Base-by-base conservation (phyloP, 2,329 filamentous ascomycete species). In the Keithomyces neogunnii region DNA sequence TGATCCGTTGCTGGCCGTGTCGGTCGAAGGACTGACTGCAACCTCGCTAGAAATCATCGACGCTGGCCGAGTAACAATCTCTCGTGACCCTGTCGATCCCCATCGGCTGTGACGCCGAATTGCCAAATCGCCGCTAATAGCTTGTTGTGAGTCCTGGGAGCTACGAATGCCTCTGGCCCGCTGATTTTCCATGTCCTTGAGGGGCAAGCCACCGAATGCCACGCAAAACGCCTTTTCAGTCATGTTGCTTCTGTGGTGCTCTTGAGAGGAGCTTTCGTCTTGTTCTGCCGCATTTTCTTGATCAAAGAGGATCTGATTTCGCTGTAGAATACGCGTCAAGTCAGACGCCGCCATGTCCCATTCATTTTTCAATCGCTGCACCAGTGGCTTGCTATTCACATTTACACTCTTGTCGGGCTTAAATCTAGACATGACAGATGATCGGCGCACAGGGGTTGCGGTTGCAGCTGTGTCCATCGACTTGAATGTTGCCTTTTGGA, bases 131-230 rank as follows among this genome's bases (percentile, higher is more conserved):
- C 47, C 47, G 2, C 32, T 31, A 33, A 39, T 7, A 4, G 13
- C 44, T 44, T 40, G 52, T 32, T 51, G 47, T 26, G 50, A 51
- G 28, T 52, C 49, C 32, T 52, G 52, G 8, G 47, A 55, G 26
- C 47, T 47, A n/a, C 49, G 55, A 7, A 56, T 54, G 45, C 57
- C 60, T 44, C 58, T 60, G 10, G 52, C 56, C 51, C 58, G 59
- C 31, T 59, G 60, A 13, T 54, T 59, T 49, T 68, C 64, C 10
- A 60, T 61, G 19, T 66, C 64, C 39, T 53, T 57, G 38, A 61
- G 58, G 2, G 69, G 65, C 32, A 73, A 63, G 9, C 70, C 70
- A 3, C 69, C 70, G 52, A 71, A 71, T 5, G 60, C 62, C 33
- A 57, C 56, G 13, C 60, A 62, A 44, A 69, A 67, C 31, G 44